Conservation (phyloP, 768 basidiomycete genomes). For the Pulveroboletus sp. region DNA sequence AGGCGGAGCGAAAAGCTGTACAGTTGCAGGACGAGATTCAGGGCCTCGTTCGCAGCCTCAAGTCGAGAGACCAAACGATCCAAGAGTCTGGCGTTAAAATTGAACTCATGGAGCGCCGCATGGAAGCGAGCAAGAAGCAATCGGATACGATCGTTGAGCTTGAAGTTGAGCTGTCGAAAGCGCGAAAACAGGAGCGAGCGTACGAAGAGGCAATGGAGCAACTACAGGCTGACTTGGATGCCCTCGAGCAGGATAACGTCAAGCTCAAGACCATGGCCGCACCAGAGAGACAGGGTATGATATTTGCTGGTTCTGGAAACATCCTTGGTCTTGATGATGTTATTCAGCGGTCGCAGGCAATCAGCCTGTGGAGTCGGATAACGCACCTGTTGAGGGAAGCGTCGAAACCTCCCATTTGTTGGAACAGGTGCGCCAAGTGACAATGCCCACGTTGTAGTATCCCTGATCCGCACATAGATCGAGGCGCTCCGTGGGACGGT, state of each 20-base stretch:
- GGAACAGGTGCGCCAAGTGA: conserved; percentile 63
- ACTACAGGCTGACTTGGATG: conserved; percentile 84
- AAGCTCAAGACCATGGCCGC: conserved; percentile 71
- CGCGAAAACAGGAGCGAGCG: conserved; percentile 82
- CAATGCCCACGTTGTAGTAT: neutral
- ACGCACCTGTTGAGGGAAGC: conserved; percentile 68
- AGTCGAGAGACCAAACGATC: conserved; percentile 83
- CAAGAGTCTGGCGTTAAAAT: conserved; percentile 92
- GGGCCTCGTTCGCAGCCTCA: conserved; percentile 78
- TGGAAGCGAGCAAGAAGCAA: conserved; percentile 90
- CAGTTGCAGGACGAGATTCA: conserved; percentile 90
- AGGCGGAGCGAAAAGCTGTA: conserved; percentile 85
- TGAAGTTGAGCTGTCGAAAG: conserved; percentile 75
- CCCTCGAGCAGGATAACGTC: conserved; percentile 82
- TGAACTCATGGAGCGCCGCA: conserved; percentile 89
- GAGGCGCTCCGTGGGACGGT: conserved; percentile 90
- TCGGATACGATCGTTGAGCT: conserved; percentile 80
- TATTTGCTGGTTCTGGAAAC: neutral
- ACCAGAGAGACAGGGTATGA: conserved; percentile 70
- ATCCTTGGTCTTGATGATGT: neutral
- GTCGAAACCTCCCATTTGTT: conserved; percentile 85
- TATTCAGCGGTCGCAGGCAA: conserved; percentile 40
- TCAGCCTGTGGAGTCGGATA: conserved; percentile 57
- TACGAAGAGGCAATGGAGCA: conserved; percentile 95
- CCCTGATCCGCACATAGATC: conserved; percentile 51